Base-by-base conservation (phyloP, 306 rosid species). In the Potentilla sterilis region DNA sequence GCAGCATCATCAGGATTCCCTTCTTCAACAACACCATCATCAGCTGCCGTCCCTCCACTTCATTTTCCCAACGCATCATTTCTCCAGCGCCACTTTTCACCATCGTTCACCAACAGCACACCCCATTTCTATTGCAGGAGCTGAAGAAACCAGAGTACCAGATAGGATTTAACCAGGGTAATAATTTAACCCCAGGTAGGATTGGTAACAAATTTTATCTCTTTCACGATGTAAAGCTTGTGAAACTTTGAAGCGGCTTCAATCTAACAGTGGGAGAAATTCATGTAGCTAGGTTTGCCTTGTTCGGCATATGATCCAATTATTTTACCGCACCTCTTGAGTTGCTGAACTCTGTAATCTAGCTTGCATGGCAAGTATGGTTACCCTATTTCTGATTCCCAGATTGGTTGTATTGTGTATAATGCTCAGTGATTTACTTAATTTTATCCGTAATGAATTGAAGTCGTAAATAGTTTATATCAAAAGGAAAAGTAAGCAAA, bases 1-100 rank as follows among this genome's bases (percentile, higher is more conserved):
- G 96, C 98, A 91, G 98, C 98, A 94, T 94, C 98, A 94, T 94
- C 98, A 91, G 97, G 98, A 94, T 94, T 94, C 98, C 93, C 97
- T 69, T 80, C 86, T 74, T 80, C 91, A 74, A 35, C 89, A 49
- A 63, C 72, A 21, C 47, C 70, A 32, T 81, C 88, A 34, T 68
- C 98, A 63, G 83, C 92, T 76, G 90, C 89, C 78, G 89, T 76
- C 72, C 79, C 81, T 83, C 91, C 85, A 76, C 80, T 71, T 80
- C 88, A 82, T 76, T 86, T 83, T 67, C 87, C 91, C 58, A 78
- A 86, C 77, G 74, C 72, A 52, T 46, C 85, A 0, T 57, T 79
- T 77, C 62, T 73, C 83, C 84, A 64, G 80, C 85, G 80, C 72
- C 85, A 85, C 70, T 85, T 85, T 69, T 77, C 89, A 24, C 85